Evolutionary conservation across 2,329 filamentous ascomycete genomes (phyloP), one percentile per base, ranked within the genome.

Genomic region (Paraphaeosphaeria sporulosa): DNA sequence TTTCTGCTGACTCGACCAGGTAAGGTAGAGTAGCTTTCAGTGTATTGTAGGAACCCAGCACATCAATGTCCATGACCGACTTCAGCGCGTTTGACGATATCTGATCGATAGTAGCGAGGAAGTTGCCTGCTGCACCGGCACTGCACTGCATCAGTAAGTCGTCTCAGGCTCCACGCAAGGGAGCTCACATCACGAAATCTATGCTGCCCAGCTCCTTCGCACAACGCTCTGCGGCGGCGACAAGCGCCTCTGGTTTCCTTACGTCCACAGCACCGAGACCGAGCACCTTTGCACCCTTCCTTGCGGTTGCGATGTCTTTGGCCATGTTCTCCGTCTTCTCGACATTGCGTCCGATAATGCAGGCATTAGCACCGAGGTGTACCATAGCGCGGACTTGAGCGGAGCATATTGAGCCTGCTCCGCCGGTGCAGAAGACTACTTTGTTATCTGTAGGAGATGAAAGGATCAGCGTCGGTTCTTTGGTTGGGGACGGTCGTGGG

Each of bases 51-150:
- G 92, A 96, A 34, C 95, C 95, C 38, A 98, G 79, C 2, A 97
- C 90, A 76, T 98, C 95, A 72, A 99, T 99, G 63, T 98, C 95
- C 71, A 98, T 94, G 66, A 99, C 95, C 0, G 92, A 85, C 78
- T 94, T 96, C 87, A 99, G 96, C 3, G 92, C 95, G 75, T 98
- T 98, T 60, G 91, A 81, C 43, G 88, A 93, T 52, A 98, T 86
- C 63, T 90, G 90, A 43, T 90, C 86, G 61, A 98, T 90, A 4
- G 94, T 91, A 0, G 93, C 90, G 23, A 99, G 85, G 78, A 98
- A 99, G 79, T 99, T 99, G 60, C 95, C 95, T 19, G 95, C 95
- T 15, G 95, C 95, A 53, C 95, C 95, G 21, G 94, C 94, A 75
- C 91, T 95, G 70, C 60, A 19, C 27, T 12, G 9, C 21, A 60